A percentile compares a stretch with the other conserved stretches of the same genome.
Evolutionary conservation across 768 basidiomycete genomes (phyloP).

Genomic region (Amanita thiersii): DNA sequence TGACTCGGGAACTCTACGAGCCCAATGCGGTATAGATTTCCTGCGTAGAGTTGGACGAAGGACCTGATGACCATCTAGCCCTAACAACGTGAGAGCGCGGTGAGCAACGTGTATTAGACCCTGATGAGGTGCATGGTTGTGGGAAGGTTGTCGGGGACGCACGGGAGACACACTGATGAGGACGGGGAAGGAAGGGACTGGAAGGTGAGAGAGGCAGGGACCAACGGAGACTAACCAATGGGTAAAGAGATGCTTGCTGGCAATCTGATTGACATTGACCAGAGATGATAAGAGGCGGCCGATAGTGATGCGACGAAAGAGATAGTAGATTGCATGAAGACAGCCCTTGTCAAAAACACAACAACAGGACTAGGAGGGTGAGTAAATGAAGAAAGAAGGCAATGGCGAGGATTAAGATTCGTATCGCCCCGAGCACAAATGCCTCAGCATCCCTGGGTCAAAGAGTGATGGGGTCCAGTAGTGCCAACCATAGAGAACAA

Average conservation of each 20-base stretch:
- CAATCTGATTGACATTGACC: too few species aligned
- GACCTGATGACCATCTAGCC: not conserved
- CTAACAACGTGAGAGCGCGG: not conserved
- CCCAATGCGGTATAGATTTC: not conserved
- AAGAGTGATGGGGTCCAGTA: too few species aligned
- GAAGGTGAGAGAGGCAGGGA: too few species aligned
- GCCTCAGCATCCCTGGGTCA: too few species aligned
- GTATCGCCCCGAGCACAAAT: too few species aligned
- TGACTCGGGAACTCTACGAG: conserved; percentile 8
- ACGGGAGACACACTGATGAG: not conserved
- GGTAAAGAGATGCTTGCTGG: too few species aligned
- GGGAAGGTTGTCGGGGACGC: not conserved
- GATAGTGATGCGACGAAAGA: too few species aligned
- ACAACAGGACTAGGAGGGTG: not conserved
- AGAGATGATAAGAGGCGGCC: not conserved
- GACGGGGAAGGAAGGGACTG: not conserved
- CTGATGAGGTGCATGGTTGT: not conserved
- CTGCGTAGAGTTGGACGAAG: not conserved
- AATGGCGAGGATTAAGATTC: not conserved
- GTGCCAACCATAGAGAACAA: not conserved
- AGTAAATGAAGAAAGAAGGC: not conserved
- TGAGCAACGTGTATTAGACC: not conserved
- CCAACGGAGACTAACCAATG: too few species aligned
- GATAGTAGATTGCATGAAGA: too few species aligned
- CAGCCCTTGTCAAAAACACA: not conserved